Base-by-base conservation (phyloP, 2,329 filamentous ascomycete species). In the Trichoderma guizhouense region DNA sequence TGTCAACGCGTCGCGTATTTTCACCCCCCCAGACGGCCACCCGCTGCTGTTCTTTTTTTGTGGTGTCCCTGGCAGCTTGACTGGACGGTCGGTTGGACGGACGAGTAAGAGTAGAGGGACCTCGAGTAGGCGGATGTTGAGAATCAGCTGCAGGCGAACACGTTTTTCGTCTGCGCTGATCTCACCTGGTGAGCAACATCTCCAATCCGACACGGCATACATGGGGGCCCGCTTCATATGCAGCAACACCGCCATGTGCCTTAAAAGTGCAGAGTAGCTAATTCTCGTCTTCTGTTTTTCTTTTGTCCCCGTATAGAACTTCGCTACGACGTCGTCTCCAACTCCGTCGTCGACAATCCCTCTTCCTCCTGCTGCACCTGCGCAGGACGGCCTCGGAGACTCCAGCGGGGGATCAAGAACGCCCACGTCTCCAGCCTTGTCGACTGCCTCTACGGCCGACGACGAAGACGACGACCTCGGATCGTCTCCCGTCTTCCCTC, bases 361-460 rank as follows among this genome's bases (percentile, higher is more conserved):
- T 81, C 84, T 82, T 81, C 84, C 86, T 86, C 87, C 87, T 88
- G 83, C 86, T 89, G 88, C 88, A 78, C 78, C 82, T 78, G 87
- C 88, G 87, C 88, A 86, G 87, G 88, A 89, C 84, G 86, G 85
- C 81, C 78, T 77, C 77, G 80, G 79, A 80, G 78, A 80, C 74
- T 77, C 77, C 77, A 79, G 79, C 77, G 78, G 79, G 78, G 78
- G 79, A 73, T 73, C 76, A 74, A 77, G 77, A 69, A 80, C 83
- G n/a, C 83, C 85, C 73, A 81, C 78, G 71, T 91, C 89, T 68
- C 89, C 89, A 72, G 85, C 89, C 67, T 84, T 91, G 72, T 91
- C 89, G 70, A 87, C 85, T 72, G 84, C 87, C 60, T 91, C 89
- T 53, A 91, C 89, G 53, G 87, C 88, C 66, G 87, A 89, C 85